Conservation (phyloP, 805 yeast species). For the Priceomyces haplophilus region DNA sequence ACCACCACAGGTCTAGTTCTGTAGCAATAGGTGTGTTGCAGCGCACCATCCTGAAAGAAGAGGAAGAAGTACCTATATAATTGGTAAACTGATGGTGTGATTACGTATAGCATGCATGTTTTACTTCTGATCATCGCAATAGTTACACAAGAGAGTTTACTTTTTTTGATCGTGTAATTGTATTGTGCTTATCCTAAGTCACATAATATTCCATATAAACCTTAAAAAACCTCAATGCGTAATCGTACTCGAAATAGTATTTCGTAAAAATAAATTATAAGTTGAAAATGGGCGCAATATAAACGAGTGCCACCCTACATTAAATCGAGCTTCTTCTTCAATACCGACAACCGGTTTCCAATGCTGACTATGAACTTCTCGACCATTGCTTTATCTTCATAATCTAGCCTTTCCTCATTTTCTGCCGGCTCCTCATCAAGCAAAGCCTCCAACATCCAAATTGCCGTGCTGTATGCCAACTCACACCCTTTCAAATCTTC, state of each 20-base stretch:
- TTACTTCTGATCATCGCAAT: neutral
- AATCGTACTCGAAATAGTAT: neutral
- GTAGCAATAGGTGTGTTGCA: constrained; percentile 40
- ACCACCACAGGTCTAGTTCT: constrained; percentile 36
- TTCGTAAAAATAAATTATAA: neutral
- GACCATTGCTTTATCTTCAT: constrained; percentile 70
- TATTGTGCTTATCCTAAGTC: constrained; percentile 1
- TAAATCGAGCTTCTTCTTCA: constrained; percentile 53
- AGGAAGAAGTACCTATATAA: neutral
- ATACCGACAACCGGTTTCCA: constrained; percentile 70
- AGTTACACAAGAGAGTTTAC: too few species aligned
- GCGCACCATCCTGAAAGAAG: constrained; percentile 13
- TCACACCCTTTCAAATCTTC: constrained; percentile 78
- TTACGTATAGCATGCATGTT: neutral
- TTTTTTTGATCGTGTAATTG: neutral
- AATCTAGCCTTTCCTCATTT: constrained; percentile 52
- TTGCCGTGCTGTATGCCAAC: constrained; percentile 81
- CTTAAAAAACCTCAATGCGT: neutral
- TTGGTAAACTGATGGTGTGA: too few species aligned
- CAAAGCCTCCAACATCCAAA: constrained; percentile 93
- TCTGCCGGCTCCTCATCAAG: constrained; percentile 46
- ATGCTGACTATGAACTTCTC: constrained; percentile 81
- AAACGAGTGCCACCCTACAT: neutral
- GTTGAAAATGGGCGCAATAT: too few species aligned
- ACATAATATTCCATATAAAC: neutral